These are phyloP conservation scores for Penicillium samsonianum DNA, from an alignment of 495 filamentous ascomycete genomes.

Conservation along the genomic window DNA sequence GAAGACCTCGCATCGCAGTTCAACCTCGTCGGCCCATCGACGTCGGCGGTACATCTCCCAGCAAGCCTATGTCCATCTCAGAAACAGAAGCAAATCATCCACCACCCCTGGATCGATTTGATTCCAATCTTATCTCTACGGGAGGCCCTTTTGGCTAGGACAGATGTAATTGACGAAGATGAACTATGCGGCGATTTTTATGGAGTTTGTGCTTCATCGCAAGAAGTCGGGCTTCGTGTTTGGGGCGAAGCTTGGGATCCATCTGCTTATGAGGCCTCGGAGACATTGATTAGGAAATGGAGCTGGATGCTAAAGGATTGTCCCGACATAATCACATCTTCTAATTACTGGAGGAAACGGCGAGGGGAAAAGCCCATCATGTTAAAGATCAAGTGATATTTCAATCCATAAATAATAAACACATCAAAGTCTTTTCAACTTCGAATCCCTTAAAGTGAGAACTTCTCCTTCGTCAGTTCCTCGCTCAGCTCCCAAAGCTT, in stretches of 20 bases:
- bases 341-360: conserved; percentile 28
- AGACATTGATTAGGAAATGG: conserved; percentile 20
- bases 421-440: neutral
- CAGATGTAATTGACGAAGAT: conserved; percentile 21
- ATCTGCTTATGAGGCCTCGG: conserved; percentile 25
- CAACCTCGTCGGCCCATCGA: conserved; percentile 21
- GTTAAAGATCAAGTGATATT: neutral
- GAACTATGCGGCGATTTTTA: conserved; percentile 26
- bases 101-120: conserved; percentile 34
- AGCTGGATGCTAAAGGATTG: conserved; percentile 20
- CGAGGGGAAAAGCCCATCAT: conserved; percentile 22
- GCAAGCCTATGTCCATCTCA: conserved; percentile 23
- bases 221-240: conserved; percentile 18
- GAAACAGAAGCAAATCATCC: conserved; percentile 22
- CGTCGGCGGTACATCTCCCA: conserved; percentile 13
- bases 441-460: neutral
- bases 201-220: conserved; percentile 6
- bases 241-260: conserved; percentile 34
- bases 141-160: conserved; percentile 11
- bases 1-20: conserved; percentile 28
- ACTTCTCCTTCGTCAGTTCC: conserved; percentile 17
- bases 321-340: conserved; percentile 24
- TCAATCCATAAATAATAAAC: neutral
- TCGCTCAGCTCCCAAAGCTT: conserved; percentile 25
- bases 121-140: conserved; percentile 24